phyloP scores from a whole-genome alignment of 1,284 basidiomycete genomes.

The Heterobasidion occidentale region DNA sequence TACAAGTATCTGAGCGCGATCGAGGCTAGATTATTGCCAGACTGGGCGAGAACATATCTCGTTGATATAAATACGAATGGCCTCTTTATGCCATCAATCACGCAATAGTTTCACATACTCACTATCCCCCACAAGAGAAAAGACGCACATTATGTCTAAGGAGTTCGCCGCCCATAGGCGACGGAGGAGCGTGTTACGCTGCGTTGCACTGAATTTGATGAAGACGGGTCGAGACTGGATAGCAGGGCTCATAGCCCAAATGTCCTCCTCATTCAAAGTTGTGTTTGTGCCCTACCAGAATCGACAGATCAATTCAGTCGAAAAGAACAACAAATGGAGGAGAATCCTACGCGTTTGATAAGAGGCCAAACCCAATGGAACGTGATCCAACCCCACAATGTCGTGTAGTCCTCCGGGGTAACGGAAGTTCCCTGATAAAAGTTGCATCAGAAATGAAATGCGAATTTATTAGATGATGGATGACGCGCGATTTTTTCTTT shows the following conservation, averaged over 20 bases:
- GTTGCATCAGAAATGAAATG: too few relatives aligned
- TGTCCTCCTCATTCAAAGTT: conserved; percentile 62
- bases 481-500: conserved; percentile 38
- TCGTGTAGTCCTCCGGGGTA: conserved; percentile 70
- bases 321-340: neutral
- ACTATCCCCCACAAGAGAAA: conserved; percentile 7
- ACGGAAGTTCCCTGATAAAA: conserved; percentile 38
- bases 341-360: conserved; percentile 33
- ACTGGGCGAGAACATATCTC: neutral
- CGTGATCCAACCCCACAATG: conserved; percentile 71
- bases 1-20: too few relatives aligned
- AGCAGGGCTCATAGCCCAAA: conserved; percentile 65
- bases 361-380: conserved; percentile 75
- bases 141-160: conserved; percentile 51
- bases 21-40: neutral
- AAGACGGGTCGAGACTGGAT: conserved; percentile 63
- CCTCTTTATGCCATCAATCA: too few relatives aligned
- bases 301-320: neutral
- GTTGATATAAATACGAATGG: too few relatives aligned
- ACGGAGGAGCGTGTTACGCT: conserved; percentile 45
- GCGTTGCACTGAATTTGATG: conserved; percentile 42
- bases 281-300: conserved; percentile 39
- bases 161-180: conserved; percentile 64
- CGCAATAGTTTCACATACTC: neutral
- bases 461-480: neutral